Conservation (phyloP, 1,284 basidiomycete genomes). For the Gomphus sp. region DNA sequence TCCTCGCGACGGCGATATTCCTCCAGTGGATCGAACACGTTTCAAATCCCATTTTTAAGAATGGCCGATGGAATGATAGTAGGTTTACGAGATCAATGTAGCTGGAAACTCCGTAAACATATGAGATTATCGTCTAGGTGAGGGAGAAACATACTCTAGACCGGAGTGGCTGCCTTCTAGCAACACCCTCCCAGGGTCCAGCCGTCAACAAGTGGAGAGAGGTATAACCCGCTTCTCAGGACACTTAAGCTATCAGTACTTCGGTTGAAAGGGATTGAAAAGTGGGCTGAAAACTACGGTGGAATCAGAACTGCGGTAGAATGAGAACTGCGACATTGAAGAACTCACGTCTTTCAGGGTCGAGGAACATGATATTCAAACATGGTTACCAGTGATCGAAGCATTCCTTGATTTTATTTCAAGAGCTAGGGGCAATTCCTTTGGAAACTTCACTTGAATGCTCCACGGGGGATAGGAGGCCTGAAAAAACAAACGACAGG, state of each 20-base stretch:
- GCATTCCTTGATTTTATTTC: no score
- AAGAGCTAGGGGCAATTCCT: no score
- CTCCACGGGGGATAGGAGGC: no score
- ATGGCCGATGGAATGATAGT: neutral
- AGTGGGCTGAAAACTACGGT: neutral
- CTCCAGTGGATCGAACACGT: neutral
- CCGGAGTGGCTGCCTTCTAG: neutral
- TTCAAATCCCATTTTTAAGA: neutral
- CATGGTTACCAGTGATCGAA: no score
- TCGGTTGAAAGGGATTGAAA: neutral
- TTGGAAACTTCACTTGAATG: no score
- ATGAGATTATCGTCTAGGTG: neutral
- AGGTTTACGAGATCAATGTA: neutral
- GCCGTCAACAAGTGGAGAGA: neutral
- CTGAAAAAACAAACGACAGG: no score
- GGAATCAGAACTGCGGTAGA: neutral
- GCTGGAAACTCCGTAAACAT: neutral
- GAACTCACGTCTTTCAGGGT: neutral
- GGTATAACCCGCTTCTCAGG: neutral
- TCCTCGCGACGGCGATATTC: neutral
- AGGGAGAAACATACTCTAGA: neutral
- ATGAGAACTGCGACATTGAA: neutral
- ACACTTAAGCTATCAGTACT: no score
- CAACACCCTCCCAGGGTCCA: neutral
- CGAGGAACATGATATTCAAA: no score